Percentiles rank a stretch among this genome's conserved stretches.
phyloP scores from a whole-genome alignment of 2,329 filamentous ascomycete species.

The Nemania serpens region DNA sequence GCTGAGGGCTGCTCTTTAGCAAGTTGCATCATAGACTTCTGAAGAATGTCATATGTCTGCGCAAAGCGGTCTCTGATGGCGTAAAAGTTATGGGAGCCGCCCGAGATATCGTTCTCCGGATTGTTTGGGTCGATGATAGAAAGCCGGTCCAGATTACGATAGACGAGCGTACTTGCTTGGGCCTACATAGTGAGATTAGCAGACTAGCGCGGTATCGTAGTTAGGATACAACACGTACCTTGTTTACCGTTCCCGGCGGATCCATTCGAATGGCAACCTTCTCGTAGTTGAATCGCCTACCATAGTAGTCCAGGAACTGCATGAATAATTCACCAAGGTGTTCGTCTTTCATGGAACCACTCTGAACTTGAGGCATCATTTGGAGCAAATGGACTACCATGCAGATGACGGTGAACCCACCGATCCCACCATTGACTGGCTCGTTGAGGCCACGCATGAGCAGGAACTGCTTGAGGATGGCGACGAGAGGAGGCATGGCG shows the following conservation, averaged over 20 bases:
- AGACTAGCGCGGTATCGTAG: not conserved
- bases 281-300: constrained; percentile 75
- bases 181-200: constrained; percentile 43
- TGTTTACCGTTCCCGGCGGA: constrained; percentile 74
- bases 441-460: constrained; percentile 90
- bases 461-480: constrained; percentile 90
- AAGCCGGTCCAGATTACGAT: constrained; percentile 69
- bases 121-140: constrained; percentile 94
- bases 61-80: constrained; percentile 73
- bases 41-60: constrained; percentile 63
- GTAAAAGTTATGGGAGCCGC: constrained; percentile 74
- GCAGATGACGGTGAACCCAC: constrained; percentile 93
- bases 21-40: constrained; percentile 61
- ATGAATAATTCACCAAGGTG: constrained; percentile 80
- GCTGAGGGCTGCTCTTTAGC: constrained; percentile 40
- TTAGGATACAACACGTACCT: constrained; percentile 49
- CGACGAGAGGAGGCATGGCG: constrained; percentile 83
- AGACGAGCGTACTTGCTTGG: constrained; percentile 52
- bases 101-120: constrained; percentile 82
- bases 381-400: constrained; percentile 89
- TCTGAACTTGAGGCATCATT: constrained; percentile 73
- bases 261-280: constrained; percentile 75
- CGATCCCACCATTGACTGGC: constrained; percentile 86
- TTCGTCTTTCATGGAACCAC: constrained; percentile 59
- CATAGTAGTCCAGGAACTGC: constrained; percentile 89